These are phyloP conservation scores for Limtongia smithiae DNA, from an alignment of 805 yeast genomes.

Conservation along the genomic window DNA sequence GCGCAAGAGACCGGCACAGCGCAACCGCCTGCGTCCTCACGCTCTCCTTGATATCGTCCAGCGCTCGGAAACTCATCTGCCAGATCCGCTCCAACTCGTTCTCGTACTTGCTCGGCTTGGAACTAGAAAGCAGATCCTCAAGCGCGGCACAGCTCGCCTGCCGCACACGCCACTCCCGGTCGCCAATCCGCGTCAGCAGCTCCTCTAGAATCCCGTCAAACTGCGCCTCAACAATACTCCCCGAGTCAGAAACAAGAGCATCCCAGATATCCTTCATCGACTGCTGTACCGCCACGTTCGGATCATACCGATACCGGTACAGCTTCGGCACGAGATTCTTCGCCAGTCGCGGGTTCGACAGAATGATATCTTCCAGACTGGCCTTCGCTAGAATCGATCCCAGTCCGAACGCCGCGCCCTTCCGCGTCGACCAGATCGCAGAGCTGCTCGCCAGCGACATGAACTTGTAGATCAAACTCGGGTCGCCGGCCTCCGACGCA, in stretches of 20 bases:
- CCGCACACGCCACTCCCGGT: constrained; percentile 87
- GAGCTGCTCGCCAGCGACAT: constrained; percentile 89
- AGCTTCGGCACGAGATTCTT: constrained; percentile 71
- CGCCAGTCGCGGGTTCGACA: constrained; percentile 53
- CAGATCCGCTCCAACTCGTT: constrained; percentile 62
- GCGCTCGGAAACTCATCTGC: constrained; percentile 79
- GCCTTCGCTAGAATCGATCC: constrained; percentile 80
- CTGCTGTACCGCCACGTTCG: constrained; percentile 64
- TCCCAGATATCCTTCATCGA: constrained; percentile 91
- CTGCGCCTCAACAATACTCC: constrained; percentile 51
- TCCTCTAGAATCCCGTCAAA: constrained; percentile 62
- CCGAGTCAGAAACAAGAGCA: constrained; percentile 55
- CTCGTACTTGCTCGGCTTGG: constrained; percentile 47
- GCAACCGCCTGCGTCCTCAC: constrained; percentile 77
- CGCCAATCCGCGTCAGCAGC: constrained; percentile 63
- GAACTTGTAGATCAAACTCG: constrained; percentile 86
- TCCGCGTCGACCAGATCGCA: constrained; percentile 85
- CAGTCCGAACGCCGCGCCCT: constrained; percentile 91
- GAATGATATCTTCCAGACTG: constrained; percentile 59
- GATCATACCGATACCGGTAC: constrained; percentile 82
- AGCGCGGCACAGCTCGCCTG: constrained; percentile 51
- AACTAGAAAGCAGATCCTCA: constrained; percentile 60
- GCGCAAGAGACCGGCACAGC: constrained; percentile 63
- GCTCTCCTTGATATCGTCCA: constrained; percentile 94
- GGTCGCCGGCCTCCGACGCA: constrained; percentile 95